Evolutionary conservation across 345 rosid species (phyloP), one percentile per base, ranked within the genome.

Genomic region (Luvunga scandens): DNA sequence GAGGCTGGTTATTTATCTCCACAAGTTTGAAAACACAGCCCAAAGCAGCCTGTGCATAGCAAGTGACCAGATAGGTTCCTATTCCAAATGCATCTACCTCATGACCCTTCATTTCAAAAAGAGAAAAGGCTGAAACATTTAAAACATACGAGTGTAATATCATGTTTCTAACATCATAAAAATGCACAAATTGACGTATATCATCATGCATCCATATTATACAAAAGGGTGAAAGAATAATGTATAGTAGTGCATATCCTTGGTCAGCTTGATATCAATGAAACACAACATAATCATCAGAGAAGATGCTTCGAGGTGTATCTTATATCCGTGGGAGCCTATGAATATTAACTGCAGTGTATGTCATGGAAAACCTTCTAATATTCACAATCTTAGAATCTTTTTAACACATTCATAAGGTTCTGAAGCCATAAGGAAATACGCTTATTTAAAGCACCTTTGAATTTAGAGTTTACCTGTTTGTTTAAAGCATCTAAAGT

Each of bases 21-120:
- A 96, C 99, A 65, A 96, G 98, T 88, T 96, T 94, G 89, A 96
- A 96, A 72, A 96, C 99, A 80, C 98, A 94, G 59, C 99, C 98
- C 81, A 96, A 75, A 42, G 99, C 99, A 24, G 98, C 92, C 86
- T 96, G 99, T 9, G 98, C 84, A 80, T 89, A 94, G 85, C 99
- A 96, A 73, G 98, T 94, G 68, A 96, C 99, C 75, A 96, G 86
- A 85, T 94, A 80, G 68, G 99, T 96, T 80, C 98, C 99, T 64
- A 92, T 93, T 22, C 99, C 99, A 83, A 78, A 96, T 21, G 98
- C 88, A 88, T 96, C 94, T 19, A 94, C 92, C 79, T 96, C 98
- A 86, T 91, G 98, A 81, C 99, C 98, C 98, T 96, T 81, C 27
- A 62, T 22, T 12, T 60, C 18, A 5, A 22, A 65, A 10, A 55